Base-by-base conservation (phyloP, 805 yeast species). In the Wickerhamomyces bovis region DNA sequence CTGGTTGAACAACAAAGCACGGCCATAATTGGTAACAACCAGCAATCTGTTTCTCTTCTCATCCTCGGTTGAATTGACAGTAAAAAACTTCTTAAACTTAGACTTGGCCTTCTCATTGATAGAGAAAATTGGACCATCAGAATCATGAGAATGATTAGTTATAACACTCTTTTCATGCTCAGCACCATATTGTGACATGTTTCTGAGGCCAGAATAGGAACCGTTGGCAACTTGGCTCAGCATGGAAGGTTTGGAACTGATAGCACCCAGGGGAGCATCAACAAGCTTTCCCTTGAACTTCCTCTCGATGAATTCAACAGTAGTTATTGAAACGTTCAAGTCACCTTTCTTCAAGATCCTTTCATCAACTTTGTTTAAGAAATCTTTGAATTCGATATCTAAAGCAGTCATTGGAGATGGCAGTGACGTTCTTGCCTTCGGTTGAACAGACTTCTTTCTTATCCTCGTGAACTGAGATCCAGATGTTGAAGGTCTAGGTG, bases 21-120 rank as follows among this genome's bases (percentile, higher is more conserved):
- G 68, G 1, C 89, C 92, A 57, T 73, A 73, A 1, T 79, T 70
- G 2, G 90, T 85, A 0, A 83, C 66, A 13, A 84, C 53, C 48
- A 83, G 54, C 1, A 82, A 73, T 51, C 86, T 73, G 10, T 71
- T 68, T 46, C 70, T 62, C 44, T 68, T 67, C 40, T 67, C 72
- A 7, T 71, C 76, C 35, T 54, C 61, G 20, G 23, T 30, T 3
- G 58, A 42, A 12, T 39, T 41, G 12, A 48, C 26, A 5, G 50
- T 44, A 36, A 62, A 58, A 36, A 61, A 53, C 28, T 54, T 62
- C 35, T 44, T 60, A 45, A 61, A 55, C 26, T 46, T 56, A 10
- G 43, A 22, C 52, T 42, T 53, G 46, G 62, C 45, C 39, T 55
- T 16, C 19, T 48, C 51, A 19, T 30, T 13, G 20, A 39, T 43